phyloP scores from a whole-genome alignment of 1,284 basidiomycete genomes.

The Apiotrichum montevideense region DNA sequence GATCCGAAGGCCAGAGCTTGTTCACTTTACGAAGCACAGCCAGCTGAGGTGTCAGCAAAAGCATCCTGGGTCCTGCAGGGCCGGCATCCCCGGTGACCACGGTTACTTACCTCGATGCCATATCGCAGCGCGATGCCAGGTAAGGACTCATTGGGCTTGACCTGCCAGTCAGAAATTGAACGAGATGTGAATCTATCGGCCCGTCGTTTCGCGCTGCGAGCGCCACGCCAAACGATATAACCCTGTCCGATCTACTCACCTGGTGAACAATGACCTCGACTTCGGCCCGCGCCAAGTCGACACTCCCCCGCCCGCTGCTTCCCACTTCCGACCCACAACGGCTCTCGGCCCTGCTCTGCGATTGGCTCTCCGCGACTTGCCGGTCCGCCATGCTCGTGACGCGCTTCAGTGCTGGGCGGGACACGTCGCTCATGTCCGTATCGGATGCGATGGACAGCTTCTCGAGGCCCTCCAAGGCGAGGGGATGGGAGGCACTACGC shows the following conservation, averaged over 20 bases:
- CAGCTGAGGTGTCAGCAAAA: constrained; percentile 32
- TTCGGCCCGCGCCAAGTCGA: constrained; percentile 22
- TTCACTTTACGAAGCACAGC: constrained; percentile 77
- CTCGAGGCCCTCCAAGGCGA: constrained; percentile 1
- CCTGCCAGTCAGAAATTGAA: constrained; percentile 41
- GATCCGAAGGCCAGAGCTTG: constrained; percentile 82
- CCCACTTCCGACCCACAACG: constrained; percentile 22
- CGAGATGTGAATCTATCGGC: too few species aligned
- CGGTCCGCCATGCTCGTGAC: constrained; percentile 40
- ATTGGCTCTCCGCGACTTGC: constrained; percentile 34
- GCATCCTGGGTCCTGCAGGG: not conserved
- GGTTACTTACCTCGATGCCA: constrained; percentile 60
- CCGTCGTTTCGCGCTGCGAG: not conserved
- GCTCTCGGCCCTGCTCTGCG: constrained; percentile 1
- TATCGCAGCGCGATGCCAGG: constrained; percentile 80
- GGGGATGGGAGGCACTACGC: constrained; percentile 8
- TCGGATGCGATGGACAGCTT: not conserved
- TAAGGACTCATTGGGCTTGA: constrained; percentile 67
- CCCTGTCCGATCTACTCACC: constrained; percentile 23
- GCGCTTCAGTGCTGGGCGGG: constrained; percentile 32
- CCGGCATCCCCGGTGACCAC: too few species aligned
- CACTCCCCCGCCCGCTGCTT: constrained; percentile 27
- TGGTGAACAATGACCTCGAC: constrained; percentile 49
- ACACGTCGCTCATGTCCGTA: constrained; percentile 17
- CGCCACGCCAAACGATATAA: too few species aligned